Base-by-base conservation (phyloP, 108 stramenopile genomes). In the Stephanodiscus triporus region DNA sequence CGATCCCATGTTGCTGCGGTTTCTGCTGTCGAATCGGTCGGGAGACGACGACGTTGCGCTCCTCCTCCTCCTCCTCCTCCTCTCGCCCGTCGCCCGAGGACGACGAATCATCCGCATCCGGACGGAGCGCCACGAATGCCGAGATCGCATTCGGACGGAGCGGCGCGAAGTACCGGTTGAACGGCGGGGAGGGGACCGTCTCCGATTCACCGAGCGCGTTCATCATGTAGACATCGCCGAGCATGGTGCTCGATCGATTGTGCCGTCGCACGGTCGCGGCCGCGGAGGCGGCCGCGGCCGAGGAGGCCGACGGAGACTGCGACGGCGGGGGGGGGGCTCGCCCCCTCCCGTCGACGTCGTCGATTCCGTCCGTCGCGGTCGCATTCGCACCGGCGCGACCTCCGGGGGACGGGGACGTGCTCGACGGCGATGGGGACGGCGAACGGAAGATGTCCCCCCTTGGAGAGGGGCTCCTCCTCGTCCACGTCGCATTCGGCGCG, bases 391-490 rank as follows among this genome's bases (percentile, higher is more conserved):
- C 23, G 26, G 20, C 53, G 17, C 50, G 2, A 7, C 37, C n/a
- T 9, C 24, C 14, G 20, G 68, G 68, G 0, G 68, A 68, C n/a
- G n/a, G n/a, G n/a, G n/a, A n/a, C n/a, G n/a, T n/a, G 38, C 1
- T 34, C 13, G 38, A 55, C 22, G 68, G 68, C 14, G 68, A 68
- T 19, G 27, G 68, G 3, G 68, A 68, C 30, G 68, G 68, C 13
- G 54, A 17, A 0, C 68, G 68, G 20, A 68, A 68, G 20, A 68
- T 57, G 24, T 43, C 68, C 1, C 36, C 47, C 16, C 43, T 16
- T 13, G 43, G 43, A 0, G 43, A 45, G 1, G 16, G 14, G 11
- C 16, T 3, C 43, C 14, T 14, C 43, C 43, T 45, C 40, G 40
- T 42, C 40, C 10, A 11, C 40, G 40, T 42, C 40, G 40, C n/a